Base-by-base conservation (phyloP, 2,329 filamentous ascomycete genomes). In the Ophiostoma perfectum region DNA sequence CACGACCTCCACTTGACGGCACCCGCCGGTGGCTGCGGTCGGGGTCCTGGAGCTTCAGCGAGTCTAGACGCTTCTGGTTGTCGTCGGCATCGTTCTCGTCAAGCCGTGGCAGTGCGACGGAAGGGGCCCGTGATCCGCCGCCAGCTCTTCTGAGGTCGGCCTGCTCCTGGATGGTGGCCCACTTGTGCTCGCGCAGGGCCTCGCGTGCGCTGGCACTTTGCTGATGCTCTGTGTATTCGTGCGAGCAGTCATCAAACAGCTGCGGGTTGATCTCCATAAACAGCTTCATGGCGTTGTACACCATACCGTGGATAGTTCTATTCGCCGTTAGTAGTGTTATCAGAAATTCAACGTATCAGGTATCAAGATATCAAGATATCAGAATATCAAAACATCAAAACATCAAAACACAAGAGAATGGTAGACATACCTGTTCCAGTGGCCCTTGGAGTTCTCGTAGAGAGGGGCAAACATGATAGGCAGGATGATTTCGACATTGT, bases 251-350 rank as follows among this genome's bases (percentile, higher is more conserved):
- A 74, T 99, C 95, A 75, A 99, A 99, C 36, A 99, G 86, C 78
- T 97, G 93, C 9, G 95, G 95, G 78, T 98, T 98, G 75, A 99
- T 97, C 78, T 99, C 95, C 95, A 99, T 99, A 79, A 99, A 99
- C 49, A 99, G 86, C 78, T 99, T 99, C 95, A 99, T 98, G 69
- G 95, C 95, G 75, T 98, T 99, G 79, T 98, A 98, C 11, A 99
- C 95, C 94, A 99, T 98, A 77, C 95, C 95, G 76, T 99, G 95
- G 73, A 99, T 99, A 7, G 95, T 99, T 75, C 95, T 27, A 27
- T 27, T 27, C 27, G 27, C 27, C 27, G 27, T 27, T 27, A 27
- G 27, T 2, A 27, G 27, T 27, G 27, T 27, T 27, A 27, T 27
- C 27, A 27, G 27, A 27, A 27, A 27, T 27, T 27, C 27, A 27